phyloP scores from a whole-genome alignment of 2,329 filamentous ascomycete species.

The Macrophomina phaseolina region DNA sequence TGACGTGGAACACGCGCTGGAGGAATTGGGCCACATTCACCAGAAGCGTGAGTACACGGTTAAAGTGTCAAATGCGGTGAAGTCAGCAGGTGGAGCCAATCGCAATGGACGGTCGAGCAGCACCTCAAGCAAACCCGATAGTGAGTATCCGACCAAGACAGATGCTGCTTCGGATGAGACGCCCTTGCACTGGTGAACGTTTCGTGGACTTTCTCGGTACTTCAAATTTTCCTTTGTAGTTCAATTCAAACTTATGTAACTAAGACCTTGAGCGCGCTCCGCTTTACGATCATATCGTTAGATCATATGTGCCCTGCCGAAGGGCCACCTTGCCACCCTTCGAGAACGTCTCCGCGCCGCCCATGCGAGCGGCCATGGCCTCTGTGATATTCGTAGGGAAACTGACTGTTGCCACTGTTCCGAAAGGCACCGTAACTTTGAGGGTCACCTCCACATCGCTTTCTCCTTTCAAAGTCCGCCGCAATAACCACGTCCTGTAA shows the following conservation, averaged over 20 bases:
- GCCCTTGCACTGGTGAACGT: conserved; percentile 3
- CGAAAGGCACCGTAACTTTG: conserved; percentile 35
- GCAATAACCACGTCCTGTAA: conserved; percentile 49
- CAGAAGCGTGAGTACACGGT: conserved; percentile 13
- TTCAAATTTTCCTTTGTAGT: neutral
- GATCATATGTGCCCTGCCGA: neutral
- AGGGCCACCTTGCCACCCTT: neutral
- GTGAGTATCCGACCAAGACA: neutral
- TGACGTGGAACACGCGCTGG: neutral
- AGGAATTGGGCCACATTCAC: neutral
- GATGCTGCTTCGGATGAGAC: conserved; percentile 12
- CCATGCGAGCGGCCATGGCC: neutral
- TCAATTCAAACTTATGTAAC: too few species aligned
- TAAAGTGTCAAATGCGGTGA: neutral
- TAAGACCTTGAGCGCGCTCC: too few species aligned
- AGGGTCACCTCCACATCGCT: conserved; percentile 27
- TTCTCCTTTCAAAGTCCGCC: conserved; percentile 33
- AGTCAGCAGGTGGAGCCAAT: neutral
- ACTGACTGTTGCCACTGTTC: conserved; percentile 32
- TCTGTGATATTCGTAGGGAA: conserved; percentile 27
- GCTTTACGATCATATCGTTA: neutral
- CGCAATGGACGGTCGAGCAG: neutral
- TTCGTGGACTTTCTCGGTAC: neutral
- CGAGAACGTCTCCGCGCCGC: neutral
- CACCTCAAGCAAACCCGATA: neutral